These are phyloP conservation scores for Penicillium sp. DNA, from an alignment of 2,329 filamentous ascomycete genomes.

Conservation along the genomic window DNA sequence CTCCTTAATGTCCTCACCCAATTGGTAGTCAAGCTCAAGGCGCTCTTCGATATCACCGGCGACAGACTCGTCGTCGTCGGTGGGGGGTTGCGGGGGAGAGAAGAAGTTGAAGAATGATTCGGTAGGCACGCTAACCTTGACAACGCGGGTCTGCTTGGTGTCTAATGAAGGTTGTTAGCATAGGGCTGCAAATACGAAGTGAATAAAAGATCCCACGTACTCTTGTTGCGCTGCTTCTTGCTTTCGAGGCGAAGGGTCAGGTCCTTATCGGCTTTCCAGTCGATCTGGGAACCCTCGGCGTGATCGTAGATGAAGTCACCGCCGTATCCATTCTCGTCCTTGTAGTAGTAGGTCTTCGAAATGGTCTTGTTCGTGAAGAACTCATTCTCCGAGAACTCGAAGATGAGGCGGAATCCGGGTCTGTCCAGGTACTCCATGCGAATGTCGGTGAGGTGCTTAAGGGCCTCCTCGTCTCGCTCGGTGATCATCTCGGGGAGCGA, in stretches of 20 bases:
- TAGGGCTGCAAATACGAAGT: background rate
- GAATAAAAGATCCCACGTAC: conserved; percentile 53
- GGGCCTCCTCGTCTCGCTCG: conserved; percentile 88
- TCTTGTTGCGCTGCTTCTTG: conserved; percentile 99
- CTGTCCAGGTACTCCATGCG: conserved; percentile 99
- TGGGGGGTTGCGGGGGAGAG: conserved; percentile 82
- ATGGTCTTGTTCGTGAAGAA: conserved; percentile 97
- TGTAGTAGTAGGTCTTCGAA: conserved; percentile 98
- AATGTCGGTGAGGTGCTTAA: conserved; percentile 85
- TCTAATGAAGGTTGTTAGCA: conserved; percentile 51
- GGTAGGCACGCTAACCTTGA: conserved; percentile 98
- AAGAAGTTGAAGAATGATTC: conserved; percentile 99
- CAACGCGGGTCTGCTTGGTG: conserved; percentile 97
- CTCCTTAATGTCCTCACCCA: conserved; percentile 99
- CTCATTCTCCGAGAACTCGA: conserved; percentile 91
- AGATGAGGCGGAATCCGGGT: conserved; percentile 96
- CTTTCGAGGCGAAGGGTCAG: conserved; percentile 91
- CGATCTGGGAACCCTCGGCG: conserved; percentile 94
- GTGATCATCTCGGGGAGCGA: conserved; percentile 98
- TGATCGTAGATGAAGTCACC: conserved; percentile 99
- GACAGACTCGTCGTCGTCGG: conserved; percentile 63
- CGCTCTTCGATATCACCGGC: conserved; percentile 93
- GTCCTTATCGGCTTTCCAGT: conserved; percentile 92
- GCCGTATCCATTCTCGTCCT: conserved; percentile 96
- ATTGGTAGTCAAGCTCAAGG: conserved; percentile 91